phyloP scores from a whole-genome alignment of 2,329 filamentous ascomycete species.

The Microdochium nivale region DNA sequence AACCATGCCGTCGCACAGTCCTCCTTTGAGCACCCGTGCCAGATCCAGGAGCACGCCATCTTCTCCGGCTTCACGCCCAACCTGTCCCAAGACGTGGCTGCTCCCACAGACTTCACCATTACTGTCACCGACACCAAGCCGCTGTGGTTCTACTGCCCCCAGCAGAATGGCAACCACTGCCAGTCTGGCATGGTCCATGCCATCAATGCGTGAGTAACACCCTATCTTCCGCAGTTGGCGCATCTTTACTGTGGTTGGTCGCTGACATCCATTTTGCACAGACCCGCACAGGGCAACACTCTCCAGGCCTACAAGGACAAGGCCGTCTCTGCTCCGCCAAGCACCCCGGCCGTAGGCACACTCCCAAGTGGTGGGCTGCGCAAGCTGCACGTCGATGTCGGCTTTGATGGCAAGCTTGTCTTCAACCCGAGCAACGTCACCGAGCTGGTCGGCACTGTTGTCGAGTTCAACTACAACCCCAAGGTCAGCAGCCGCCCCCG shows the following conservation, averaged over 20 bases:
- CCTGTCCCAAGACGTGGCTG: slow-evolving; percentile 16
- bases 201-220: slow-evolving; percentile 27
- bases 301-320: slow-evolving; percentile 23
- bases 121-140: slow-evolving; percentile 34
- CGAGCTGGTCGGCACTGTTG: slow-evolving; percentile 20
- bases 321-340: slow-evolving; percentile 13
- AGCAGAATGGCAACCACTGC: slow-evolving; percentile 32
- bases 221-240: too few species aligned
- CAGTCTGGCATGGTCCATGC: slow-evolving; percentile 30
- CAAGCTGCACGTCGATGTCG: slow-evolving; percentile 22
- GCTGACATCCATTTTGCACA: too few species aligned
- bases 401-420: slow-evolving; percentile 17
- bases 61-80: slow-evolving; percentile 33
- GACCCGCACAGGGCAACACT: slow-evolving; percentile 22
- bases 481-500: slow-evolving; percentile 7
- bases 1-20: slow-evolving; percentile 33
- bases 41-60: slow-evolving; percentile 24
- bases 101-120: slow-evolving; percentile 32
- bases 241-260: too few species aligned
- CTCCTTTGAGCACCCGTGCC: slow-evolving; percentile 28
- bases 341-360: slow-evolving; percentile 17
- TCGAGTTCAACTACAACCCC: slow-evolving; percentile 26
- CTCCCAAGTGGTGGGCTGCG: slow-evolving; percentile 23
- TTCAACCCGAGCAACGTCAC: slow-evolving; percentile 25
- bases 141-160: slow-evolving; percentile 40